Base-by-base conservation (phyloP, 495 filamentous ascomycete species). In the Emericellopsis terricola region DNA sequence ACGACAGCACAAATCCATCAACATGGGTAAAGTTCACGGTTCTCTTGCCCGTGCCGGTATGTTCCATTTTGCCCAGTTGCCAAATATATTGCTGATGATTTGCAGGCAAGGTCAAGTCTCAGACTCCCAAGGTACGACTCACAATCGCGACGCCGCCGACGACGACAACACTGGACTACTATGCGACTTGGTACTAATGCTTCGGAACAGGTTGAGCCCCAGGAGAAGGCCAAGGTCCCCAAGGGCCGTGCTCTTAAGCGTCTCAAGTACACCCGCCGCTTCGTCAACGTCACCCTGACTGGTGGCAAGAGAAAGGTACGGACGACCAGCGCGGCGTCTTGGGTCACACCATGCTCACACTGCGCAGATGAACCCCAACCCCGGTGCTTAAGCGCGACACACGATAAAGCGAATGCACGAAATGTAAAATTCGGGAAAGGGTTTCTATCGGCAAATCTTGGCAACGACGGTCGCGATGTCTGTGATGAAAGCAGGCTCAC, bases 221-320 rank as follows among this genome's bases (percentile, higher is more conserved):
- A 84, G 64, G 81, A 89, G 71, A 89, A 89, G 70, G 71, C 80
- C 59, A 86, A 86, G 73, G 69, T 68, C 46, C 89, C 89, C 57
- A 96, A 99, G 75, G 89, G 89, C 56, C 84, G 89, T 49, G 89
- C 89, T 46, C 87, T 87, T 77, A 99, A 97, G 84, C 76, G 89
- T 51, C 76, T 94, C 49, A 71, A 68, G 45, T 97, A 99, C 71
- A 96, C 85, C 47, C 80, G 89, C 57, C 85, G 89, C 47, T 99
- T 99, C 73, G 91, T 99, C 45, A 99, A 96, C 70, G 86, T 99
- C 55, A 92, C 84, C 49, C 69, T 94, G 73, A 94, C 89, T 39
- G 89, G 89, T 61, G 89, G 89, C 62, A 99, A 99, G 87, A 71
- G 89, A 63, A 96, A 96, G 87, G 84, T 91, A 38, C 42, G 52